Percentiles rank a stretch among this genome's conserved stretches.
These are phyloP conservation scores for Coniochaeta sp. DNA, from an alignment of 2,329 filamentous ascomycete genomes.

Conservation along the genomic window DNA sequence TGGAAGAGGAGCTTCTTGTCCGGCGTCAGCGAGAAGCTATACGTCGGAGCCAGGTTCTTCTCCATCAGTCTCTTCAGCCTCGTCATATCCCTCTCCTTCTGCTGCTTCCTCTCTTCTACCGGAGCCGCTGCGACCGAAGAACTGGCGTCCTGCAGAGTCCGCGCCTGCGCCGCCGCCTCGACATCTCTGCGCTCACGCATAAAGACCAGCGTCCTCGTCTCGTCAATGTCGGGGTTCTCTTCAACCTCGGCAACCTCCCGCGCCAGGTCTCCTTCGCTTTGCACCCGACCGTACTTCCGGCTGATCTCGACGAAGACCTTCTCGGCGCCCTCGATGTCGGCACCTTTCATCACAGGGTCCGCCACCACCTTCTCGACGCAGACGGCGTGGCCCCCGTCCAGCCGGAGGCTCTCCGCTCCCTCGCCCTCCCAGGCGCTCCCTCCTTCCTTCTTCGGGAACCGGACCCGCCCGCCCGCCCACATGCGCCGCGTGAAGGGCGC, in stretches of 20 bases:
- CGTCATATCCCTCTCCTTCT: neutral
- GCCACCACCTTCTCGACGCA: slow-evolving; percentile 38
- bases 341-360: slow-evolving; percentile 16
- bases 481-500: slow-evolving; percentile 66
- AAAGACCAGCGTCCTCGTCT: slow-evolving; percentile 46
- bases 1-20: slow-evolving; percentile 72
- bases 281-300: slow-evolving; percentile 32
- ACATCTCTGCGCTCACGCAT: slow-evolving; percentile 28
- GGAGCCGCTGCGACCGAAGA: neutral
- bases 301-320: slow-evolving; percentile 46
- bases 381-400: slow-evolving; percentile 30
- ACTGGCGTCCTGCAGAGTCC: no score
- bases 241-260: neutral
- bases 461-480: slow-evolving; percentile 78
- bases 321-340: slow-evolving; percentile 27
- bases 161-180: neutral
- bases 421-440: neutral
- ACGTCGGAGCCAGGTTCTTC: slow-evolving; percentile 19
- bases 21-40: slow-evolving; percentile 51
- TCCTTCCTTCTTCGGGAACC: slow-evolving; percentile 31
- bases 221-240: slow-evolving; percentile 27
- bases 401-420: slow-evolving; percentile 15
- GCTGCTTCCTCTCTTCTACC: neutral
- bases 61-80: slow-evolving; percentile 2
- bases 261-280: slow-evolving; percentile 7